Evolutionary conservation across 495 filamentous ascomycete genomes (phyloP), one percentile per base, ranked within the genome.

Genomic region (Trichoderma virens): DNA sequence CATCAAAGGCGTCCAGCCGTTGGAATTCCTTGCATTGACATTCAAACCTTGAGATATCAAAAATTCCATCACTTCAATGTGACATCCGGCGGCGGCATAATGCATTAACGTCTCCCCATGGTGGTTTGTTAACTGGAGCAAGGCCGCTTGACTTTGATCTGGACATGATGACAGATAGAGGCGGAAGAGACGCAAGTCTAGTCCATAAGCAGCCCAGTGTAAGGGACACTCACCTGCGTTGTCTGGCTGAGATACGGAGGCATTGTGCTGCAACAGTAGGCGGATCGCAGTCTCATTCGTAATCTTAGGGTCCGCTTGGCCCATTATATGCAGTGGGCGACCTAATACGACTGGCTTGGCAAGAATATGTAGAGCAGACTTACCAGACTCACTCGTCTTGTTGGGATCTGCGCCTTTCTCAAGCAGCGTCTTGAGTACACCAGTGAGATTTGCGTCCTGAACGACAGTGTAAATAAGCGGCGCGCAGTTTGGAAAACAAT

Each of bases 1-100:
- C 20, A 71, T 45, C n/a, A 70, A 61, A 14, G 70, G 66, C 20
- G 66, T 71, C 70, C 68, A 71, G 23, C 68, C 65, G 43, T 71
- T 66, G 51, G 59, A 25, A 60, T 47, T 70, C 8, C 38, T 47
- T 18, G 41, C 54, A 45, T 71, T 66, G 62, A 65, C 62, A 61
- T 65, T 51, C 11, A 71, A 64, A 45, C 70, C 66, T 16, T 43
- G 62, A 38, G 28, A 18, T 2, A 70, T 38, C 5, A 71, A 62
- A 51, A 66, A 71, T 39, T 64, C 64, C 20, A 70, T 62, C 3
- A 62, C 62, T 28, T 68, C 70, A 16, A 63, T 5, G 20, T 61
- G 45, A 20, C 66, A 51, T 5, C 66, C 66, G 9, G 63, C 66
- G 18, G 70, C 68, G 30, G 70, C 66, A 30, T 66, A 71, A 45